Evolutionary conservation across 2,329 filamentous ascomycete genomes (phyloP).

Genomic region (Pestalotiopsis sp.): DNA sequence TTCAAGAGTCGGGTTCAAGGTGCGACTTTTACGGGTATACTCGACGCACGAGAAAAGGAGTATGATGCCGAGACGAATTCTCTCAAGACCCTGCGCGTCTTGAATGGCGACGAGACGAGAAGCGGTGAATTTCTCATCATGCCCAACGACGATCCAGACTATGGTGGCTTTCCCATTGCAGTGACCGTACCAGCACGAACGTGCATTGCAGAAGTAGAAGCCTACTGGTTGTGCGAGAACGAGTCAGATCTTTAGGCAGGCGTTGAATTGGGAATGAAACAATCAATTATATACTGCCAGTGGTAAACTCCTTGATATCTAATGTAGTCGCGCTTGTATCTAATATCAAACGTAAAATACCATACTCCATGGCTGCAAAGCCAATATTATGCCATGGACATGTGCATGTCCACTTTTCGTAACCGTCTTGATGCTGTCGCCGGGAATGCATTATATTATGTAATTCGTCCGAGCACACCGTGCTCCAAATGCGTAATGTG

Average conservation of each 20-base stretch:
- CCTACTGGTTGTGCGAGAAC: conserved; percentile 28
- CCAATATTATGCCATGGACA: conserved; percentile 4
- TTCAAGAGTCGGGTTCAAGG: conserved; percentile 32
- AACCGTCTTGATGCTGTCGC: conserved; percentile 16
- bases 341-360: neutral
- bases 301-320: neutral
- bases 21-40: conserved; percentile 39
- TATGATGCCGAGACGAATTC: conserved; percentile 15
- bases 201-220: conserved; percentile 43
- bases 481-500: conserved; percentile 28
- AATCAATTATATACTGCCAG: conserved; percentile 3
- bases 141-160: conserved; percentile 58
- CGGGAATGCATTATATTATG: conserved; percentile 61
- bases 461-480: neutral
- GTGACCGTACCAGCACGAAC: conserved; percentile 56
- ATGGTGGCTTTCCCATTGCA: conserved; percentile 56
- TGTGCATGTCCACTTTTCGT: neutral
- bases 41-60: conserved; percentile 33
- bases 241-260: neutral
- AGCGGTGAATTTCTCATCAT: conserved; percentile 51
- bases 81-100: conserved; percentile 16
- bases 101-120: conserved; percentile 36
- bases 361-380: neutral
- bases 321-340: conserved; percentile 3
- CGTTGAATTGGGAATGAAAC: neutral